Percentiles rank a stretch among this genome's conserved stretches.
These are phyloP conservation scores for Euphorbia peplus DNA, from an alignment of 345 rosid genomes.

Conservation along the genomic window DNA sequence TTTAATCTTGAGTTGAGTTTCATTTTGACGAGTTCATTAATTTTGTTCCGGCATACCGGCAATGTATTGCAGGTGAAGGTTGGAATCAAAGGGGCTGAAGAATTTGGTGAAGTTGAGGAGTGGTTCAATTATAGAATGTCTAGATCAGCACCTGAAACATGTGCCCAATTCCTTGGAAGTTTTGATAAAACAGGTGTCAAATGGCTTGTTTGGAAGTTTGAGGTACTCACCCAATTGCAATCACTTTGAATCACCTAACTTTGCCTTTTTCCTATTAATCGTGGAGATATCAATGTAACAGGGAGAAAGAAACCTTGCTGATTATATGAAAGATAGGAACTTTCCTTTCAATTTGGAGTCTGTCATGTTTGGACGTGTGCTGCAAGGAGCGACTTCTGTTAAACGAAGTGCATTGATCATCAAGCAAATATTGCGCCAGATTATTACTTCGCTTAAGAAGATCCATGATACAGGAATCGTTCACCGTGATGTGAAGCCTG, in stretches of 20 bases:
- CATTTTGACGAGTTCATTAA: no score
- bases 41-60: not conserved
- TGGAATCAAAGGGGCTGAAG: conserved; percentile 77
- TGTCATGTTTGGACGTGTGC: conserved; percentile 74
- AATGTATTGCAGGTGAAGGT: conserved; percentile 66
- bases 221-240: conserved; percentile 54
- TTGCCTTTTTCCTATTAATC: conserved; percentile 21
- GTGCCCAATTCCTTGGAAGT: conserved; percentile 90
- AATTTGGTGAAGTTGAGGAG: conserved; percentile 88
- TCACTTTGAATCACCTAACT: not conserved
- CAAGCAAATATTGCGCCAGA: conserved; percentile 91
- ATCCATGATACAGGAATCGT: conserved; percentile 92
- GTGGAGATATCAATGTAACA: conserved; percentile 37
- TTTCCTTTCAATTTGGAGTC: conserved; percentile 87
- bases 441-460: conserved; percentile 76
- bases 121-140: conserved; percentile 97
- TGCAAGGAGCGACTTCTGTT: conserved; percentile 70
- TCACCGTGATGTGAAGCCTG: conserved; percentile 90
- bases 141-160: conserved; percentile 96
- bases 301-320: conserved; percentile 86
- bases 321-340: conserved; percentile 82
- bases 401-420: conserved; percentile 77
- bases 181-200: conserved; percentile 84
- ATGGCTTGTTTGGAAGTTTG: conserved; percentile 99
- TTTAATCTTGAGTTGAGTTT: no score